These are phyloP conservation scores for Aspergillus nidulans DNA, from an alignment of 495 filamentous ascomycete genomes.

Conservation along the genomic window DNA sequence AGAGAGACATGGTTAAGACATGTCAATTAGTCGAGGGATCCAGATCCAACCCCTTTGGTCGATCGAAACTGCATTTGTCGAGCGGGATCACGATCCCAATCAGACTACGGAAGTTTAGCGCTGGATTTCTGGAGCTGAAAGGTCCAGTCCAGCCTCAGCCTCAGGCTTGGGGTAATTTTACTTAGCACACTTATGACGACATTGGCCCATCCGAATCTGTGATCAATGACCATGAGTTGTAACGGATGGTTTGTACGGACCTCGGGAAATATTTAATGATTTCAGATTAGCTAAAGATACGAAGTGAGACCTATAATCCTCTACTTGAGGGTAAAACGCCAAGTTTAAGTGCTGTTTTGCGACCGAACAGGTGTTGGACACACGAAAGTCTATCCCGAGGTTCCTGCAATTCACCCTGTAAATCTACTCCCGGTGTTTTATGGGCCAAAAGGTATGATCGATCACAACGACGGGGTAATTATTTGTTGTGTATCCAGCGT, in stretches of 20 bases:
- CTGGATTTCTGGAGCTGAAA: neutral
- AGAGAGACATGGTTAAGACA: neutral
- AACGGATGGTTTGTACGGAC: neutral
- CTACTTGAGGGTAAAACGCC: too few relatives aligned
- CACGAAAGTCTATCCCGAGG: too few relatives aligned
- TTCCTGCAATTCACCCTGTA: too few relatives aligned
- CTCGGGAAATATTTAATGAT: neutral
- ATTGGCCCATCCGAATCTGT: neutral
- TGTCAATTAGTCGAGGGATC: slow-evolving; percentile 12
- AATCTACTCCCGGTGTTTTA: too few relatives aligned
- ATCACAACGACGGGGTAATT: too few relatives aligned
- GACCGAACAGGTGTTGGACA: too few relatives aligned
- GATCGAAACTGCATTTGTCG: slow-evolving; percentile 15
- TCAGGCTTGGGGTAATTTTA: neutral
- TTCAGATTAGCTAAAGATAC: neutral
- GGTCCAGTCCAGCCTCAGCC: slow-evolving; percentile 15
- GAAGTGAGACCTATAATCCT: too few relatives aligned
- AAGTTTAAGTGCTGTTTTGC: too few relatives aligned
- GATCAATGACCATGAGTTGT: neutral
- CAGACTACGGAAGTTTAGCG: neutral
- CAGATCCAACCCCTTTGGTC: slow-evolving; percentile 11
- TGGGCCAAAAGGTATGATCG: too few relatives aligned
- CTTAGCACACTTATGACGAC: slow-evolving; percentile 9
- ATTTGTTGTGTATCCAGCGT: too few relatives aligned
- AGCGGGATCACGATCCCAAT: slow-evolving; percentile 1